Evolutionary conservation across 306 rosid species (phyloP).

Genomic region (Parietaria judaica): DNA sequence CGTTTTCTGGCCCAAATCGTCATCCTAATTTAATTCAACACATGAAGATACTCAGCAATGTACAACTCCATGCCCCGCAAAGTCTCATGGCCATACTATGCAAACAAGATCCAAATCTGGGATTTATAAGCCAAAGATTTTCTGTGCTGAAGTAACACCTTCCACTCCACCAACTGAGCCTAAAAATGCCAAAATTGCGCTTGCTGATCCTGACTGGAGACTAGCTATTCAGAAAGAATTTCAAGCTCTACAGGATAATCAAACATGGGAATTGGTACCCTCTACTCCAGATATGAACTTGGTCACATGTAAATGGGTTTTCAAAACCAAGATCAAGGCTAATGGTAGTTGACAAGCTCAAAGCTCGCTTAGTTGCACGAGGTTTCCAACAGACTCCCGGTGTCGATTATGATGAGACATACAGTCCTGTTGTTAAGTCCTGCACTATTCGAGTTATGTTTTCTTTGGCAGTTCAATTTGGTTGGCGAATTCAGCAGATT

Average conservation of each 20-base stretch:
- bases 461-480: neutral
- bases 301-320: neutral
- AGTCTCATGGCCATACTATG: neutral
- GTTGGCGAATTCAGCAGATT: neutral
- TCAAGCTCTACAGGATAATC: neutral
- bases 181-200: neutral
- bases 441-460: neutral
- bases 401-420: neutral
- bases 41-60: too few relatives aligned
- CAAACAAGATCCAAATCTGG: neutral
- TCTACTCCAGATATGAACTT: neutral
- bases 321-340: neutral
- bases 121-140: neutral
- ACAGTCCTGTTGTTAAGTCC: neutral
- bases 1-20: too few relatives aligned
- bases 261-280: neutral
- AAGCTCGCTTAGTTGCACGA: neutral
- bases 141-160: neutral
- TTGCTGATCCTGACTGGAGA: neutral
- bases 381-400: neutral
- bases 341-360: neutral
- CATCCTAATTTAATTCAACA: too few relatives aligned
- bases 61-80: too few relatives aligned
- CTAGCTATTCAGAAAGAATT: neutral
- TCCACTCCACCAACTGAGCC: neutral